Evolutionary conservation across 176 grass and related monocot genomes (phyloP), one percentile per base, ranked within the genome.

Genomic region (Oryza meridionalis): DNA sequence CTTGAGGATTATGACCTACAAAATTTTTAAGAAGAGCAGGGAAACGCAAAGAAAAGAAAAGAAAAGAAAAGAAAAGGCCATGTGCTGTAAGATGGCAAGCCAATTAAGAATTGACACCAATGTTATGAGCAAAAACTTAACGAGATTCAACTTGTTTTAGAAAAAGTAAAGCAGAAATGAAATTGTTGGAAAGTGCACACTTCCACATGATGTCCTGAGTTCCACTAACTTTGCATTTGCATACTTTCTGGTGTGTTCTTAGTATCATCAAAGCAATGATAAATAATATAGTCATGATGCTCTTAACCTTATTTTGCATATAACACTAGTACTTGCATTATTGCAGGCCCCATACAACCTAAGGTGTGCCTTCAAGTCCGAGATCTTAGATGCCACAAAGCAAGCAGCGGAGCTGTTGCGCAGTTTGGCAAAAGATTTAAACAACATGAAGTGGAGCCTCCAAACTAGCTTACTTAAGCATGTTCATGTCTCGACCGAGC

Each of bases 331-430:
- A 27, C 65, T 68, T 25, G 51, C 47, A 58, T 84, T 83, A 2
- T 78, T 84, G 51, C 74, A 97, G 94, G 91, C 94, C 63, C 91
- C 94, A 46, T 93, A 93, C 65, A 90, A 93, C 69, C 86, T 97
- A 47, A 91, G 89, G 26, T 97, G 87, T 27, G 83, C 94, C 62
- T 97, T 97, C 80, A 89, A 85, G 45, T 73, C 79, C 1, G 94
- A 97, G 31, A 97, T 97, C 76, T 83, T 91, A 29, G 91, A 97
- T 70, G 87, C 94, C 70, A 91, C 94, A 46, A 91, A 88, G 55
- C 82, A 93, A 89, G 91, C 91, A 9, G 91, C 89, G 16, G 91
- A 91, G 77, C 84, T 97, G 19, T 62, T 97, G 43, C 84, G 79
- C 66, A 88, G 87, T 80, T 72, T 97, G 76, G 85, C 73, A 26